These are phyloP conservation scores for Excoecaria cochinchinensis DNA, from an alignment of 345 rosid genomes.

Conservation along the genomic window DNA sequence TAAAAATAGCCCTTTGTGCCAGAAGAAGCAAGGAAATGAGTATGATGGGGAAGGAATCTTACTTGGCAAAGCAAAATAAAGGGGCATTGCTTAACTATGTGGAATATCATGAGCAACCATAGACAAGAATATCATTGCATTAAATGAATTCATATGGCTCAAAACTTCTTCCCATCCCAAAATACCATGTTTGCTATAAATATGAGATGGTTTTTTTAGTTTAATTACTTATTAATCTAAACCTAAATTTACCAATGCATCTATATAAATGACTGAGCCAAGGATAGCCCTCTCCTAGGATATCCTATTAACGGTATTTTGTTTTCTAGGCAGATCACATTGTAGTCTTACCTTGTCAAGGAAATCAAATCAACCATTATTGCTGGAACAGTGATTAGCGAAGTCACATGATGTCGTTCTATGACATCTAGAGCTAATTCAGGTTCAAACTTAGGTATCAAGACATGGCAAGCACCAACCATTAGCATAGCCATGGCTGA, in stretches of 20 bases:
- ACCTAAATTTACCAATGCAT: not conserved
- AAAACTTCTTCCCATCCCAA: not conserved
- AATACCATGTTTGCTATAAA: not conserved
- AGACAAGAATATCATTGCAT: not conserved
- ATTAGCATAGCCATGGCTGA: slow-evolving; percentile 87
- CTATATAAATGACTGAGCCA: not conserved
- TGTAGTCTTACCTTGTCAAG: slow-evolving; percentile 45
- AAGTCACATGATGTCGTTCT: slow-evolving; percentile 59
- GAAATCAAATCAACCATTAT: slow-evolving; percentile 68
- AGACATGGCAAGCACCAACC: slow-evolving; percentile 79
- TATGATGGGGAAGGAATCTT: not conserved
- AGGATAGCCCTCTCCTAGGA: not conserved
- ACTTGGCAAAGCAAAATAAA: not conserved
- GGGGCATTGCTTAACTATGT: not conserved
- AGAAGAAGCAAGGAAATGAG: not conserved
- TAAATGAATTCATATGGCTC: not conserved
- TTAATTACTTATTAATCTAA: not conserved
- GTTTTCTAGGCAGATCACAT: not conserved
- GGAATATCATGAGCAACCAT: not conserved
- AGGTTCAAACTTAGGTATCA: slow-evolving; percentile 76
- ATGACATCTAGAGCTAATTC: slow-evolving; percentile 49
- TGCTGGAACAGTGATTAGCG: slow-evolving; percentile 77
- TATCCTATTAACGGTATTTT: not conserved
- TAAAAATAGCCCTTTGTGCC: not conserved
- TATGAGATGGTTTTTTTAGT: not conserved